Conservation (phyloP, 1,284 basidiomycete genomes). For the Moesziomyces parantarcticus region DNA sequence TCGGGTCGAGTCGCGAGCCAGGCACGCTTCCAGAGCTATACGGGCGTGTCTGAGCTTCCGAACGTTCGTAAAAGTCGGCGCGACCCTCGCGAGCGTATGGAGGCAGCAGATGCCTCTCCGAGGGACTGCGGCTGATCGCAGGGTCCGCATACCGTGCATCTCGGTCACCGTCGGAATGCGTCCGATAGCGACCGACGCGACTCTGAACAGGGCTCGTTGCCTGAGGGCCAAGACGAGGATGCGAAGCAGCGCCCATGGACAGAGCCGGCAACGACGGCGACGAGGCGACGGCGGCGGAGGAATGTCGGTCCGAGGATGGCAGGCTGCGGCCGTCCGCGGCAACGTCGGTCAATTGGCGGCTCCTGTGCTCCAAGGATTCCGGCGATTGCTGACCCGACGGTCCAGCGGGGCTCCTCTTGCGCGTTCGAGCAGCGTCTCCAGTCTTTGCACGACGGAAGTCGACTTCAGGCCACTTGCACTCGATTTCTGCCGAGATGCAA, state of each 20-base stretch:
- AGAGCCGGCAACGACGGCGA: conserved; percentile 10
- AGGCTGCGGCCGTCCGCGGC: conserved; percentile 5
- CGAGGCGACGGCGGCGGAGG: neutral
- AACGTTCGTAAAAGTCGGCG: neutral
- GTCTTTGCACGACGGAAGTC: conserved; percentile 51
- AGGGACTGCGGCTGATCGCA: conserved; percentile 15
- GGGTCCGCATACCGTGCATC: conserved; percentile 8
- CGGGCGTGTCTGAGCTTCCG: conserved; percentile 11
- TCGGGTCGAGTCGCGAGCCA: conserved; percentile 8
- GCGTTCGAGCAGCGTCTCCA: conserved; percentile 30
- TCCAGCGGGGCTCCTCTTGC: conserved; percentile 24
- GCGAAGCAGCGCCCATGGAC: conserved; percentile 3
- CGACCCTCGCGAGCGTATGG: conserved; percentile 9
- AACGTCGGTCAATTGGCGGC: conserved; percentile 9
- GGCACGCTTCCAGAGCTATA: conserved; percentile 11
- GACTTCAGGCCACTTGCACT: conserved; percentile 52
- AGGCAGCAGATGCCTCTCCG: conserved; percentile 22
- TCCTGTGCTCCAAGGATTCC: conserved; percentile 12
- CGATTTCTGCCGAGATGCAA: conserved; percentile 23
- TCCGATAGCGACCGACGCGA: conserved; percentile 20
- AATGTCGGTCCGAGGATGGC: conserved; percentile 1
- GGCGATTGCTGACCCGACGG: conserved; percentile 27
- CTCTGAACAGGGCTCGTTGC: conserved; percentile 10
- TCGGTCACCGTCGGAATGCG: conserved; percentile 37
- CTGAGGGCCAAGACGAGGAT: conserved; percentile 2